These are phyloP conservation scores for Neotropicomus parvogracilis DNA, from an alignment of 1,284 basidiomycete species.

Conservation along the genomic window DNA sequence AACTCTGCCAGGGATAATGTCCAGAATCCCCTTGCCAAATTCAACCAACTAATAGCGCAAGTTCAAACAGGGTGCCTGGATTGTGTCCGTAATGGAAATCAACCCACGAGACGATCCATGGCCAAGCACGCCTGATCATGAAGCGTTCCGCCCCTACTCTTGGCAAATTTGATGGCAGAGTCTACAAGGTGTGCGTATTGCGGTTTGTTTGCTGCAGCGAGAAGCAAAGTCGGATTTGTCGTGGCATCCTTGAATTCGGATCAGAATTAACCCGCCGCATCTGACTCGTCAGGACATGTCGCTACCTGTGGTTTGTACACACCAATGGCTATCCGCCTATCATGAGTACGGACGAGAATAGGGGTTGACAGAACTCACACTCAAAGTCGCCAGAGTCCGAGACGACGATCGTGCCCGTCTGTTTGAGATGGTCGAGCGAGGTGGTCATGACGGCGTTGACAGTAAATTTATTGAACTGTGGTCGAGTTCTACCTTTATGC, in stretches of 20 bases:
- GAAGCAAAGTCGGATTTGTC: conserved; percentile 91
- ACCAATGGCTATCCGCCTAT: conserved; percentile 63
- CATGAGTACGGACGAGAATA: conserved; percentile 1
- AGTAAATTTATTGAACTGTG: too few relatives aligned
- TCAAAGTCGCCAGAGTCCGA: conserved; percentile 90
- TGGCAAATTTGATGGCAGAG: conserved; percentile 78
- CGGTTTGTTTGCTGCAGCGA: conserved; percentile 90
- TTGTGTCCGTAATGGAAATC: conserved; percentile 11
- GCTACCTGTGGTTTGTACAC: conserved; percentile 87
- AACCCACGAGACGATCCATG: conserved; percentile 81
- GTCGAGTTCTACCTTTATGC: too few relatives aligned
- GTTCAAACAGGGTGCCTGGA: neutral
- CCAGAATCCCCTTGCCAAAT: conserved; percentile 94
- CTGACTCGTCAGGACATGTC: conserved; percentile 8
- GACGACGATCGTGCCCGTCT: conserved; percentile 91
- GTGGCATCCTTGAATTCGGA: conserved; percentile 69
- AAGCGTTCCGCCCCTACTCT: conserved; percentile 72
- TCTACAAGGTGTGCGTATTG: conserved; percentile 85
- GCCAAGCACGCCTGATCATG: conserved; percentile 75
- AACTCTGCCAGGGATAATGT: conserved; percentile 96
- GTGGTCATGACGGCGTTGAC: conserved; percentile 62
- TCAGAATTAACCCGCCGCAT: conserved; percentile 5
- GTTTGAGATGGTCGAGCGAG: conserved; percentile 84
- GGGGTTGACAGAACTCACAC: conserved; percentile 44
- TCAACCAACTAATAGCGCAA: conserved; percentile 70